These are phyloP conservation scores for Ceratobasidium papillatum DNA, from an alignment of 1,284 basidiomycete species.

Conservation along the genomic window DNA sequence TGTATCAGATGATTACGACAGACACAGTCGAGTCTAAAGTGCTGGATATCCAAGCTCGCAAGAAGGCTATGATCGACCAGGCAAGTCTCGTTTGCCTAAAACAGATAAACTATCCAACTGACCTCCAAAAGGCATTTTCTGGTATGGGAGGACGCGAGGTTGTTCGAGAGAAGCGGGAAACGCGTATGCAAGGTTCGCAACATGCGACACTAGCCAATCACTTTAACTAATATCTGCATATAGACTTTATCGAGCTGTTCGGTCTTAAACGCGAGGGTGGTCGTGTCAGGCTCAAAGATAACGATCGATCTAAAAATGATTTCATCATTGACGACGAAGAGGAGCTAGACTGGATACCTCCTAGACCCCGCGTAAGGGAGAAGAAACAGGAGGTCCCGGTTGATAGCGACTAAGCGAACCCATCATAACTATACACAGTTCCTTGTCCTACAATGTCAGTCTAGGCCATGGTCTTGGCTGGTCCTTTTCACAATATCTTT, in stretches of 20 bases:
- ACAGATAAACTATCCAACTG: conserved; percentile 35
- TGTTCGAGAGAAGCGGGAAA: conserved; percentile 70
- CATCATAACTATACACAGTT: too few species aligned
- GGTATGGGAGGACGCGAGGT: conserved; percentile 76
- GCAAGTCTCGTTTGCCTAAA: conserved; percentile 53
- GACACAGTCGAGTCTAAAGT: conserved; percentile 87
- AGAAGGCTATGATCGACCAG: conserved; percentile 75
- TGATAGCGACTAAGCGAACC: neutral
- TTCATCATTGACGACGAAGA: conserved; percentile 19
- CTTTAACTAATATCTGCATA: neutral
- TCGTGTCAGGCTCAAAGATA: conserved; percentile 17
- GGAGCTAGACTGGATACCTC: conserved; percentile 13
- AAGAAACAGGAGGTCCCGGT: neutral
- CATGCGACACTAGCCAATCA: conserved; percentile 1
- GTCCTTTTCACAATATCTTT: too few species aligned
- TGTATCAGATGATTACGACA: conserved; percentile 88
- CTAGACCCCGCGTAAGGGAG: neutral
- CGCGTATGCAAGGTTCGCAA: conserved; percentile 71
- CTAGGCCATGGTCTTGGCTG: too few species aligned
- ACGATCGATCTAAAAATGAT: neutral
- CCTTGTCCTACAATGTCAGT: too few species aligned
- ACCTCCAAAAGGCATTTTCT: conserved; percentile 69
- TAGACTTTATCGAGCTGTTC: conserved; percentile 62
- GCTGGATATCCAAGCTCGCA: conserved; percentile 83
- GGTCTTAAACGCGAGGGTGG: conserved; percentile 50